Percentiles rank a stretch among this genome's conserved stretches.
Evolutionary conservation across 2,329 filamentous ascomycete species (phyloP).

Genomic region (Fusarium succisae): DNA sequence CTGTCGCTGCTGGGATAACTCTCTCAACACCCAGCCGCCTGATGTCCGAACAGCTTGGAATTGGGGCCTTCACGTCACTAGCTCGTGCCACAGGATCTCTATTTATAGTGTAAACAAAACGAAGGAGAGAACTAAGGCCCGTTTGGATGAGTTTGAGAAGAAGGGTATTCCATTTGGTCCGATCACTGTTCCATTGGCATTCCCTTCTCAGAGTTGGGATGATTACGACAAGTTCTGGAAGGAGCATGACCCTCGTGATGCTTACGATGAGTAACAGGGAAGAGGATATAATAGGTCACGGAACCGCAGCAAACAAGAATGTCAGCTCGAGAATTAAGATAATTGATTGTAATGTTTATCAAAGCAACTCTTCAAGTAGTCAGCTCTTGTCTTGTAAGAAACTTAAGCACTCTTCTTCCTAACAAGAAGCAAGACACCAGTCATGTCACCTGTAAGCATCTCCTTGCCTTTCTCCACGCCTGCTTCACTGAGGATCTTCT

Average conservation of each 20-base stretch:
- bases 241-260: slow-evolving; percentile 43
- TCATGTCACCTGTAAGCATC: not conserved
- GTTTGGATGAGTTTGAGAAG: slow-evolving; percentile 62
- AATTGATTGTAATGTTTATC: not conserved
- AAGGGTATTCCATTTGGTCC: slow-evolving; percentile 59
- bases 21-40: slow-evolving; percentile 67
- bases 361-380: not conserved
- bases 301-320: not conserved
- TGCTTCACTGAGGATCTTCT: not conserved
- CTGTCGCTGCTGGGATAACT: slow-evolving; percentile 69
- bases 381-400: fast-evolving
- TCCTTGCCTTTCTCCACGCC: not conserved
- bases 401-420: not conserved
- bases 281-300: not conserved
- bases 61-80: slow-evolving; percentile 73
- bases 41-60: slow-evolving; percentile 67
- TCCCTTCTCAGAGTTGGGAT: slow-evolving; percentile 59
- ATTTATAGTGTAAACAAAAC: slow-evolving; percentile 70
- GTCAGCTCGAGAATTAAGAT: not conserved
- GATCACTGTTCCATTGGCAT: slow-evolving; percentile 62
- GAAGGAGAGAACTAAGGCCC: slow-evolving; percentile 56
- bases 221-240: slow-evolving; percentile 54
- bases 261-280: slow-evolving; percentile 13
- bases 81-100: slow-evolving; percentile 67
- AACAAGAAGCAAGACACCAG: not conserved